These are phyloP conservation scores for Crithidia acanthocephali DNA, from an alignment of 208 protist species.

Conservation along the genomic window DNA sequence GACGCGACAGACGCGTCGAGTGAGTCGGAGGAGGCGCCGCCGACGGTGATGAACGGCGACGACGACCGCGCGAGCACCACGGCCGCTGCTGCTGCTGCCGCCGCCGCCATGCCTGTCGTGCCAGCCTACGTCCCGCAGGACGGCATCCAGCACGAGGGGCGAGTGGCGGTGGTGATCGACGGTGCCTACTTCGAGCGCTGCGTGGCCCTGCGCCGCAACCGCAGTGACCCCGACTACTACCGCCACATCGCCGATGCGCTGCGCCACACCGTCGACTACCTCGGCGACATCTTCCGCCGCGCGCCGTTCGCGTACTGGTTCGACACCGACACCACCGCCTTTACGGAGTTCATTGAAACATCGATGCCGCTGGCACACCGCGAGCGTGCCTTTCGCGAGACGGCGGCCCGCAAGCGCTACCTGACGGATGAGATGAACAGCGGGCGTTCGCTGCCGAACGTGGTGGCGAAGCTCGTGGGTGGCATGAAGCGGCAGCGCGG, in stretches of 20 bases:
- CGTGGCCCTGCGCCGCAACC: slow-evolving; percentile 36
- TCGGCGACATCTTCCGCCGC: slow-evolving; percentile 82
- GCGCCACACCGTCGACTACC: slow-evolving; percentile 69
- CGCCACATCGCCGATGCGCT: slow-evolving; percentile 50
- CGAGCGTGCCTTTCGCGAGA: slow-evolving; percentile 60
- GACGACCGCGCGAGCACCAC: neutral
- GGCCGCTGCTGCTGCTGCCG: neutral
- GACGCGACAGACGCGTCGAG: slow-evolving; percentile 7
- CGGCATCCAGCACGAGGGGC: slow-evolving; percentile 33
- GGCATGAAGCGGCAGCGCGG: slow-evolving; percentile 80
- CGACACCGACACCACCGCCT: slow-evolving; percentile 78
- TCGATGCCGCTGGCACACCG: slow-evolving; percentile 73
- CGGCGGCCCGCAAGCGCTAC: slow-evolving; percentile 53
- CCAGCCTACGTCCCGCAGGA: slow-evolving; percentile 48
- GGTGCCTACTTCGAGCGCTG: slow-evolving; percentile 89
- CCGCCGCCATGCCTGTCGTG: slow-evolving; percentile 17
- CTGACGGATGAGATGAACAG: slow-evolving; percentile 87
- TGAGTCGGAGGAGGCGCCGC: slow-evolving; percentile 5
- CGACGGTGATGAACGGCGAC: neutral
- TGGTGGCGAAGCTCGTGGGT: slow-evolving; percentile 81
- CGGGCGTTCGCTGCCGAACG: slow-evolving; percentile 65
- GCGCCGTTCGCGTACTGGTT: slow-evolving; percentile 85
- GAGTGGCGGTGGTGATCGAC: slow-evolving; percentile 84
- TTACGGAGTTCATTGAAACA: slow-evolving; percentile 80
- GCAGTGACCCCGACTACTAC: slow-evolving; percentile 61